These are phyloP conservation scores for Candida labiduridarum DNA, from an alignment of 1,139 yeast genomes.

Conservation along the genomic window DNA sequence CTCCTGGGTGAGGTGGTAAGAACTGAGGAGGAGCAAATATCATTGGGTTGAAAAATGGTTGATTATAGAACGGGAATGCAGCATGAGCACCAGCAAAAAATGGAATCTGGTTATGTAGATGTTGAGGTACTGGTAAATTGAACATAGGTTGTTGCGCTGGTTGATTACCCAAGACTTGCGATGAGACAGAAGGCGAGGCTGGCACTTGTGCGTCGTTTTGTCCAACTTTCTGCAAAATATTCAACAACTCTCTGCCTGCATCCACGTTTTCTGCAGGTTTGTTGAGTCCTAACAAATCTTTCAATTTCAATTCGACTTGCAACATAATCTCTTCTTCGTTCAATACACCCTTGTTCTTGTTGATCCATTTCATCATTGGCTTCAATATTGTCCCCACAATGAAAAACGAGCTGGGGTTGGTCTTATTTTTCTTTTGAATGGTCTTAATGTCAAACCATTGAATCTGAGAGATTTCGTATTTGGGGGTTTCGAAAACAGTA, in stretches of 20 bases:
- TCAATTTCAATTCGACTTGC: constrained; percentile 65
- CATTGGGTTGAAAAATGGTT: constrained; percentile 11
- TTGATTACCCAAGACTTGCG: neutral
- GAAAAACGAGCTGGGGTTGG: constrained; percentile 53
- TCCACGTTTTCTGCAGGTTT: constrained; percentile 39
- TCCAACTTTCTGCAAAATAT: constrained; percentile 58
- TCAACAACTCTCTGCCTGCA: constrained; percentile 76
- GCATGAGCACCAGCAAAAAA: constrained; percentile 19
- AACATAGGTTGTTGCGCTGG: constrained; percentile 9
- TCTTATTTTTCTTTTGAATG: constrained; percentile 37
- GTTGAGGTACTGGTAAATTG: constrained; percentile 26
- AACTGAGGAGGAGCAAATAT: constrained; percentile 9
- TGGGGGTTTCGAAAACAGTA: constrained; percentile 66
- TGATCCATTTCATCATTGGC: constrained; percentile 61
- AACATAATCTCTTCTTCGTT: constrained; percentile 57
- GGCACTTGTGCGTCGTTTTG: constrained; percentile 9
- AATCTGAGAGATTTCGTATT: constrained; percentile 77
- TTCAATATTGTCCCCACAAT: constrained; percentile 62
- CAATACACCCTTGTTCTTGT: constrained; percentile 49
- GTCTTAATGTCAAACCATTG: constrained; percentile 47
- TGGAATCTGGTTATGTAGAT: constrained; percentile 33
- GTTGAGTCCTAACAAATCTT: constrained; percentile 59
- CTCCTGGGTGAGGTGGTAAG: constrained; percentile 11
- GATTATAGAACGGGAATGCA: constrained; percentile 13
- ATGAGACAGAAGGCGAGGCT: constrained; percentile 3